Base-by-base conservation (phyloP, 2,329 filamentous ascomycete genomes). In the Fusarium staphyleae region DNA sequence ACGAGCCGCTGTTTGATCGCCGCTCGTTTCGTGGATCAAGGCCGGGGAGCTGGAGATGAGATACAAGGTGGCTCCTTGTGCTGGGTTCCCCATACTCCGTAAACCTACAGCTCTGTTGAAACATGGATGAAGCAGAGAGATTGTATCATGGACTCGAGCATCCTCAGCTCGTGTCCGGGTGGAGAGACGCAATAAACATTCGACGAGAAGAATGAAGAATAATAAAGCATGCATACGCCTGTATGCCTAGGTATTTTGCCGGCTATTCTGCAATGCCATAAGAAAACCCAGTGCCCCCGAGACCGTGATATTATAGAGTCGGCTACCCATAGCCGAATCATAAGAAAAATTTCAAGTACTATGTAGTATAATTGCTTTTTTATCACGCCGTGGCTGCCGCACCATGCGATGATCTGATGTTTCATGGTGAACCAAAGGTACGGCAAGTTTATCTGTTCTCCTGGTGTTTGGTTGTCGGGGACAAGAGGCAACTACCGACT, bases 311-410 rank as follows among this genome's bases (percentile, higher is more conserved):
- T 19, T 33, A 19, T 11, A 13, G 3, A 24, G 19, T 6, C 14
- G 22, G 10, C 8, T 15, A 10, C 33, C 2, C 28, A 22, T 39
- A 48, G 30, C 48, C 16, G 43, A 42, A 37, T 18, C 29, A 14
- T n/a, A 34, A 52, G 57, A 37, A 19, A 29, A 32, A 29, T 41
- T 33, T 49, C 35, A 12, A 12, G 13, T 30, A 5, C 32, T 43
- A 16, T 40, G 36, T 18, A 30, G 35, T 12, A 28, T 49, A 14
- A 9, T 64, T 64, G 60, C 62, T 64, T 64, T 64, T 64, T 60
- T 14, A 49, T 58, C 54, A 49, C 26, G 55, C 42, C 30, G 57
- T 60, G 57, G 54, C 57, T 55, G 30, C 30, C 42, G 50, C 48
- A 44, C 39, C 48, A 24, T 45, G 14, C 26, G 22, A 62, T 64